Evolutionary conservation across 2,329 filamentous ascomycete species (phyloP), one percentile per base, ranked within the genome.

Genomic region (Hypoxylon sp.): DNA sequence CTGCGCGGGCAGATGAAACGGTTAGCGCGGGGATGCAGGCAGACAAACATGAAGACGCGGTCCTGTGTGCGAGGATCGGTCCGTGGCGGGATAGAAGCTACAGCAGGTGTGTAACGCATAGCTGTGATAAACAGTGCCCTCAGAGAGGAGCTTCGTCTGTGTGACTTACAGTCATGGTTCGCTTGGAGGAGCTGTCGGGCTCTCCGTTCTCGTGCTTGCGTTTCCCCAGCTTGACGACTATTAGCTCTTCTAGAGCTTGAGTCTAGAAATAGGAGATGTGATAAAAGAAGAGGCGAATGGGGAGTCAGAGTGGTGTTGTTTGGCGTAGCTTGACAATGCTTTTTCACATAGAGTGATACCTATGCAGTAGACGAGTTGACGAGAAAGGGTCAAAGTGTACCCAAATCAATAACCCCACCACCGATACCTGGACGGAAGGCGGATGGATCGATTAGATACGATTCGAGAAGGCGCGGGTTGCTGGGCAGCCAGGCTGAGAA

Each of bases 131-230:
- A 45, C 31, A 42, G 29, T 35, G 38, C 24, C 18, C 9, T 21
- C 20, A 10, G n/a, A n/a, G n/a, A n/a, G n/a, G n/a, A n/a, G n/a
- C n/a, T 29, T 43, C 17, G 20, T 55, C 26, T 40, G n/a, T 6
- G 18, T 35, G n/a, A 79, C 84, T 76, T 75, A 88, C 86, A 71
- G 82, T 78, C 84, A 87, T 87, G 73, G 72, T 81, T 78, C 79
- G 81, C 77, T 87, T 87, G 46, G 78, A 77, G 74, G 80, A 80
- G 69, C 80, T 79, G 73, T 79, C 77, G 74, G 78, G 74, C 72
- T 85, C 84, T 78, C 82, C 83, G 77, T 79, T 77, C 66, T 86
- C 88, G 69, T 86, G 78, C 77, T 86, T 88, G 77, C 86, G 85
- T 80, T 88, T 88, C 81, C 83, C 84, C 83, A 83, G 82, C 75